A percentile compares a stretch with the other conserved stretches of the same genome.
These are phyloP conservation scores for Cinchona pubescens DNA, from an alignment of 257 asterid genomes.

Conservation along the genomic window DNA sequence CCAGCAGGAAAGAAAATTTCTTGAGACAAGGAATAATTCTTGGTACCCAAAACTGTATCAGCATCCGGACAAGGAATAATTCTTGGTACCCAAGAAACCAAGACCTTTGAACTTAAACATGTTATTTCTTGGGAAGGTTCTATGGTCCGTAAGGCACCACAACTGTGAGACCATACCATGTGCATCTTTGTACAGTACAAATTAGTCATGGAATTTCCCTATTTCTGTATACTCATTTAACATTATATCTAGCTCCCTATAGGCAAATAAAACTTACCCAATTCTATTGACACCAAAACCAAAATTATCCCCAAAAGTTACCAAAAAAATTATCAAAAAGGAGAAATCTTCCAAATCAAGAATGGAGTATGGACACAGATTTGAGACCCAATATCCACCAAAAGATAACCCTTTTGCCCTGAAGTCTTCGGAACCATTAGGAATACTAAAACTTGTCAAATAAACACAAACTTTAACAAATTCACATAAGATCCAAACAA, in stretches of 20 bases:
- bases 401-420: not conserved
- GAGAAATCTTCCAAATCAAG: not conserved
- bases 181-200: no score
- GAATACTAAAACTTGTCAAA: no score
- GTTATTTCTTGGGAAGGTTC: no score
- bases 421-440: no score
- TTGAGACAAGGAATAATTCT: not conserved
- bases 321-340: not conserved
- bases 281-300: no score
- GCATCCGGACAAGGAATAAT: not conserved
- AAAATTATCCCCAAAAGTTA: not conserved
- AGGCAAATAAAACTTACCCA: not conserved
- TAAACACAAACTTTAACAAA: no score
- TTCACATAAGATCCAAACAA: no score
- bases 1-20: not conserved
- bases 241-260: not conserved
- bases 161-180: no score
- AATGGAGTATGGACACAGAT: no score
- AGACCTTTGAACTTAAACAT: not conserved
- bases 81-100: not conserved
- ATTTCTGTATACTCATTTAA: no score
- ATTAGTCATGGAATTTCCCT: no score
- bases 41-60: not conserved
- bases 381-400: not conserved
- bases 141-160: no score